Conservation (phyloP, 164 flowering plant species). For the Magnolia officinalis region DNA sequence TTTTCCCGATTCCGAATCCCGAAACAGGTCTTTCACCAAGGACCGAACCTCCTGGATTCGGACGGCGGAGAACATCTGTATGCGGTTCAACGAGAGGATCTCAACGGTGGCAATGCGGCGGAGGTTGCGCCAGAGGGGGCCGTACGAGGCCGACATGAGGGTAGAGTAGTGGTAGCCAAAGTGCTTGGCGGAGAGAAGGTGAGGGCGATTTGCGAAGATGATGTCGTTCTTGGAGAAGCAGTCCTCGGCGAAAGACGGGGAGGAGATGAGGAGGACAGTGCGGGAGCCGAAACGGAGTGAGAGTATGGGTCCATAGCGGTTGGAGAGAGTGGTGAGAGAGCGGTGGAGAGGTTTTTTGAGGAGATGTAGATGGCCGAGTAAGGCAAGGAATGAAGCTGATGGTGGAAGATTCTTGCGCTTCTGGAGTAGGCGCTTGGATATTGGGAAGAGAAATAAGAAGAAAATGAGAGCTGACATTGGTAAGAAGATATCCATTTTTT, state of each 20-base stretch:
- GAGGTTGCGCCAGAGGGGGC: conserved; percentile 1
- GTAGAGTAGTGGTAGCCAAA: conserved; percentile 23
- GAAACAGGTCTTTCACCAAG: conserved; percentile 6
- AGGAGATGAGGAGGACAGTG: no score
- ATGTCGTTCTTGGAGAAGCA: conserved; percentile 34
- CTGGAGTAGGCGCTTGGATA: background rate
- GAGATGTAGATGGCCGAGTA: conserved; percentile 35
- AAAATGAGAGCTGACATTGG: no score
- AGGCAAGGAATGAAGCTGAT: conserved; percentile 18
- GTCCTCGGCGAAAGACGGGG: conserved; percentile 21
- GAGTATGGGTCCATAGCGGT: no score
- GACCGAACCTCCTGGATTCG: conserved; percentile 22
- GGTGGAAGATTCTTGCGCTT: conserved; percentile 21
- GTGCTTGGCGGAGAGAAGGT: conserved; percentile 18
- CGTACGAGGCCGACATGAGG: conserved; percentile 25
- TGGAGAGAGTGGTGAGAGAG: no score
- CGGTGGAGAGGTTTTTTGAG: conserved; percentile 10
- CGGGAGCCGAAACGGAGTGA: no score
- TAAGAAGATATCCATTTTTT: no score
- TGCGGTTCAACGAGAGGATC: conserved; percentile 1
- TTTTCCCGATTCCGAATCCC: background rate
- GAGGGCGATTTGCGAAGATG: conserved; percentile 33
- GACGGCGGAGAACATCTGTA: conserved; percentile 13
- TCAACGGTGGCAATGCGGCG: no score
- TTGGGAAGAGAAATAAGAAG: background rate